Conservation (phyloP, 345 rosid species). For the Citrus sinensis region DNA sequence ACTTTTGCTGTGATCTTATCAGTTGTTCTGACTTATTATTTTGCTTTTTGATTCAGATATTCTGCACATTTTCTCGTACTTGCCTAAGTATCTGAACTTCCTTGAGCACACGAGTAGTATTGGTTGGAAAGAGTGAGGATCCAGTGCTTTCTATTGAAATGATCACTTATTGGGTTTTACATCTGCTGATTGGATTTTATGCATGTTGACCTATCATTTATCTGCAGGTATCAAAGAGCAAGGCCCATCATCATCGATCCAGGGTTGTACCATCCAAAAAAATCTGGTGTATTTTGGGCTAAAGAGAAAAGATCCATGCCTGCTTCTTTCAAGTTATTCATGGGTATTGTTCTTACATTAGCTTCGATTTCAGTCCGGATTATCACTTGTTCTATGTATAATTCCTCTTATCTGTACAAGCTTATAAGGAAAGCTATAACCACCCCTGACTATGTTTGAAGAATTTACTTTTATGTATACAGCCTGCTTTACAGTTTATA, state of each 20-base stretch:
- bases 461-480: neutral
- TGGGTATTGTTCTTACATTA: conserved; percentile 45
- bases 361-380: neutral
- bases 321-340: conserved; percentile 81
- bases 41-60: conserved; percentile 64
- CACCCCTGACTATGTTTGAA: neutral
- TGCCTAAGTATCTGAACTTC: conserved; percentile 91
- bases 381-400: neutral
- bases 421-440: neutral
- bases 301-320: conserved; percentile 86
- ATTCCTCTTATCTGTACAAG: neutral
- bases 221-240: conserved; percentile 70
- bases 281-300: conserved; percentile 82
- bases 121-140: conserved; percentile 95
- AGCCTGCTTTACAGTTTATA: neutral
- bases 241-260: conserved; percentile 90
- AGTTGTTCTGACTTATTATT: conserved; percentile 10
- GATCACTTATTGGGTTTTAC: neutral
- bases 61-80: conserved; percentile 79
- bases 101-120: conserved; percentile 88
- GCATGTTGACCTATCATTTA: neutral
- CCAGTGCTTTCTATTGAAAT: conserved; percentile 1
- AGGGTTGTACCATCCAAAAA: conserved; percentile 79
- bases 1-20: neutral
- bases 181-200: neutral